Evolutionary conservation across 345 rosid species (phyloP), one percentile per base, ranked within the genome.

Genomic region (Acer yangbiense): DNA sequence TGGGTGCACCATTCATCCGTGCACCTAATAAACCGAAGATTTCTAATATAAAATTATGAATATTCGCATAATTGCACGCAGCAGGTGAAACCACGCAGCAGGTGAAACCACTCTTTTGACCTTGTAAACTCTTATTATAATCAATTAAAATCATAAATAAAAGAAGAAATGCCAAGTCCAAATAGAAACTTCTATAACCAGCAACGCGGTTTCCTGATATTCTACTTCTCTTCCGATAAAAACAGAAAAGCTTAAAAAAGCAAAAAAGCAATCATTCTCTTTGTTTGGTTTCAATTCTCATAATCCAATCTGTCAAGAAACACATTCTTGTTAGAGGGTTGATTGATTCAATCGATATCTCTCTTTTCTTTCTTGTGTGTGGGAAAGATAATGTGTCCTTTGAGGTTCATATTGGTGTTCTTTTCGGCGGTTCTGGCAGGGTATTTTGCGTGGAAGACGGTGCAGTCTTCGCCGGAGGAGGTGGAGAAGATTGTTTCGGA

Each of bases 341-440:
- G 39, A 35, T 35, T 43, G 46, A 43, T 41, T 41, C 29, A 18
- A 57, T 2, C 57, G 76, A 82, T 62, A 65, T 82, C 72, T 77
- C 77, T 72, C 69, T 76, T 76, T 0, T 78, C 72, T 12, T 48
- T 77, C 52, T 55, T 75, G 61, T 14, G 16, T 1, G 10, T 6
- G 6, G 27, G 0, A 9, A 3, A 18, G 39, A 39, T 44, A 23
- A 94, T 94, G 98, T 94, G 98, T 83, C 97, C 98, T 17, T 65
- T 93, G 83, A 87, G 98, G 81, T 85, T 94, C 82, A 72, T 94
- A 68, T 87, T 94, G 87, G 93, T 94, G 80, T 94, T 94, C 80
- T 89, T 94, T 87, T 94, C 98, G 3, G 98, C 94, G 8, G 70
- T 90, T 54, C 83, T 94, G 41, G 98, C 98, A 17, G 97, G 93